Conservation (phyloP, 176 grass and related monocot species). For the Canna indica region DNA sequence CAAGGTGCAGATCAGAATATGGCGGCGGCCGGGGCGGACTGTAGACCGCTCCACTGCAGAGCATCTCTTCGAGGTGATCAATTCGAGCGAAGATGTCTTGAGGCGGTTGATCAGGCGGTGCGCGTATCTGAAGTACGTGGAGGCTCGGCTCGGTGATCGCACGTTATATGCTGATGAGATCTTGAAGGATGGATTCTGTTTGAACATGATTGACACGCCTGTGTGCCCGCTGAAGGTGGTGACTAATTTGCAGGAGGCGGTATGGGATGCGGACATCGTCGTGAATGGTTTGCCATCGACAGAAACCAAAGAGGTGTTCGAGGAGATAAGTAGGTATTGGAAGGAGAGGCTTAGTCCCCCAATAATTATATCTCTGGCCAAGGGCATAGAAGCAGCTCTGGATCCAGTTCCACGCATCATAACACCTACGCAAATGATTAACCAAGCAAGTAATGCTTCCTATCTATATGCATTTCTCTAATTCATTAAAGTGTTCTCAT, state of each 20-base stretch:
- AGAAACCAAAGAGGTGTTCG: slow-evolving; percentile 81
- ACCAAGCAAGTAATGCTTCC: slow-evolving; percentile 60
- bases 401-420: slow-evolving; percentile 84
- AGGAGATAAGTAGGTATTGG: slow-evolving; percentile 77
- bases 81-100: slow-evolving; percentile 85
- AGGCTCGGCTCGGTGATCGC: slow-evolving; percentile 75
- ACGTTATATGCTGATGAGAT: slow-evolving; percentile 90
- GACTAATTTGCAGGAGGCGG: slow-evolving; percentile 94
- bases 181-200: slow-evolving; percentile 81
- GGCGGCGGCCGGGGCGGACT: slow-evolving; percentile 61
- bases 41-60: slow-evolving; percentile 77
- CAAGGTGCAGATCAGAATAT: slow-evolving; percentile 84
- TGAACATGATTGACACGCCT: slow-evolving; percentile 97
- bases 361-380: slow-evolving; percentile 75
- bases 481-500: not conserved
- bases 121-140: slow-evolving; percentile 94
- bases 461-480: not conserved
- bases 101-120: slow-evolving; percentile 64
- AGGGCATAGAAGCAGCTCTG: slow-evolving; percentile 81
- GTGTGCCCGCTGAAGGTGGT: slow-evolving; percentile 94
- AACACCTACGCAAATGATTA: slow-evolving; percentile 94
- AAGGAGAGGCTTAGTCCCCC: slow-evolving; percentile 72
- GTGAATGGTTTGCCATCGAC: slow-evolving; percentile 89
- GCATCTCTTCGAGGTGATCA: slow-evolving; percentile 91
- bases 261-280: slow-evolving; percentile 95